phyloP scores from a whole-genome alignment of 805 yeast genomes.

The Pichia ethanolica region DNA sequence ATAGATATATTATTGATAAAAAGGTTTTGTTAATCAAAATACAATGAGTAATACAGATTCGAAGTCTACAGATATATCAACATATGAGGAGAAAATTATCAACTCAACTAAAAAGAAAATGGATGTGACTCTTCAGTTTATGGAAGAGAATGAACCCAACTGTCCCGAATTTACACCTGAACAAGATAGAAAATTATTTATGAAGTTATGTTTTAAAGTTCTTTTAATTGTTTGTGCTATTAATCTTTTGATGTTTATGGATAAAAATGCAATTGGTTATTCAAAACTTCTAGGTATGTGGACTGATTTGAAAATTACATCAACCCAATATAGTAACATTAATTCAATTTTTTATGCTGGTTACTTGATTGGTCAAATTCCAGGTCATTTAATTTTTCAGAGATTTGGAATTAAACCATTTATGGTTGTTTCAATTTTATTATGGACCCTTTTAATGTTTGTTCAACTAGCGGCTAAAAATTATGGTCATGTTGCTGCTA shows the following conservation, averaged over 20 bases:
- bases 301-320: neutral
- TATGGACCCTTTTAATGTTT: conserved; percentile 42
- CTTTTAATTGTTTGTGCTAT: conserved; percentile 14
- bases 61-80: neutral
- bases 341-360: conserved; percentile 48
- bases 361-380: conserved; percentile 37
- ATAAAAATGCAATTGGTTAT: conserved; percentile 33
- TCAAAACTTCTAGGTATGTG: neutral
- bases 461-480: conserved; percentile 38
- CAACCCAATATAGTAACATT: conserved; percentile 36
- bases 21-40: no score
- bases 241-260: conserved; percentile 23
- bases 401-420: conserved; percentile 34
- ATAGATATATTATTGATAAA: no score
- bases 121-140: conserved; percentile 9
- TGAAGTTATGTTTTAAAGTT: conserved; percentile 6
- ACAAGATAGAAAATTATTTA: conserved; percentile 13
- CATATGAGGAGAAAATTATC: neutral
- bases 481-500: conserved; percentile 37
- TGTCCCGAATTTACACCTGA: conserved; percentile 15
- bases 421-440: conserved; percentile 28
- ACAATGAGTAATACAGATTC: no score
- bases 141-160: conserved; percentile 16
- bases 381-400: conserved; percentile 33
- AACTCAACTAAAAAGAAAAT: neutral